Conservation (phyloP, 257 asterid species). For the Nicotiana otophora region DNA sequence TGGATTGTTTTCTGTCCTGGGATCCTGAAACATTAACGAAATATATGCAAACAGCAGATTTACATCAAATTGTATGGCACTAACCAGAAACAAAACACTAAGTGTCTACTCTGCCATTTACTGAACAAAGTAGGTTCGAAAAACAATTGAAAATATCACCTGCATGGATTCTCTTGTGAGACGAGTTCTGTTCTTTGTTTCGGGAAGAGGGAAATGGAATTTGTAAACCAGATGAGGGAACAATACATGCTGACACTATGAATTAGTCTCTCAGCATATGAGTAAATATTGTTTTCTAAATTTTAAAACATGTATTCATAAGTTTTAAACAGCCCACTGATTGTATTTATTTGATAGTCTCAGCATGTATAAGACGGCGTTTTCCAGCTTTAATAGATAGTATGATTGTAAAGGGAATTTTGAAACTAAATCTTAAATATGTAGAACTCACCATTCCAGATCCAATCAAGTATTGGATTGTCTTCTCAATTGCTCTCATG, state of each 20-base stretch:
- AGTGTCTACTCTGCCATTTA: neutral
- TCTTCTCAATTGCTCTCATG: conserved; percentile 78
- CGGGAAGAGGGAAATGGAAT: neutral
- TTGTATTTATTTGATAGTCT: neutral
- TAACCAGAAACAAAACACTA: neutral
- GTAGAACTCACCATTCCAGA: conserved; percentile 72
- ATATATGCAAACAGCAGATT: neutral
- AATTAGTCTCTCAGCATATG: neutral
- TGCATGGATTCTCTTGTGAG: neutral
- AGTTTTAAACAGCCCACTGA: neutral
- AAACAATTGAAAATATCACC: neutral
- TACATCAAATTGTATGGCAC: neutral
- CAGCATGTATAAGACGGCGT: neutral
- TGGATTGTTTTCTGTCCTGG: conserved; percentile 70
- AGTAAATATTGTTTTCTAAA: neutral
- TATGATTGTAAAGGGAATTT: neutral
- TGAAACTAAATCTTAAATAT: neutral
- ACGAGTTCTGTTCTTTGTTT: neutral
- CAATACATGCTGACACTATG: no score
- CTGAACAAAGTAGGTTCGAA: neutral
- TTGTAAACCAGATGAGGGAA: neutral
- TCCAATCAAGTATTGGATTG: conserved; percentile 78
- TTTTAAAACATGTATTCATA: neutral
- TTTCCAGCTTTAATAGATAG: neutral
- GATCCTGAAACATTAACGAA: conserved; percentile 43